Evolutionary conservation across 129 eudicot species (phyloP), one percentile per base, ranked within the genome.

Genomic region (Artemisia annua): DNA sequence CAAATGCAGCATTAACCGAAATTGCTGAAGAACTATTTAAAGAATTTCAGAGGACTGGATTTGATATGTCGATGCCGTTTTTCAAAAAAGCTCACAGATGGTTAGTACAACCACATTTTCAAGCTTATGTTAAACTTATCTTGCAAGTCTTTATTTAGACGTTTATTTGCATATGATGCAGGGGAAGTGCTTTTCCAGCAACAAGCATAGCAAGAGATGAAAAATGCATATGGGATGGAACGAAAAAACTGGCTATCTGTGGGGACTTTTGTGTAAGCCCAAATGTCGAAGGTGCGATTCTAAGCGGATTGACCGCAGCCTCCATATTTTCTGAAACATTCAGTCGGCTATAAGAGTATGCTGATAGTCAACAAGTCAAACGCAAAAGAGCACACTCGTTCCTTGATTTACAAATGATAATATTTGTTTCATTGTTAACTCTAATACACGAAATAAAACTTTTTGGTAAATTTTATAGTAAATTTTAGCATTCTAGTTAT

Each of bases 111-210:
- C 19, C 19, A 17, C 66, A 44, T 22, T n/a, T 55, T 55, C 59
- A 20, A 22, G 20, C 50, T 28, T 28, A 26, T 18, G n/a, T 24
- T 57, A 16, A 17, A 20, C n/a, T 62, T 46, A 11, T 56, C 16
- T 12, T 52, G 57, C 32, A 15, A 7, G n/a, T 43, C 32, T 32
- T 7, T 7, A 7, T 39, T 39, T 39, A 8, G 1, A 8, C 48
- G 48, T 57, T 52, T 63, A 16, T 48, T 59, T 66, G 64, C 44
- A 5, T 63, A 63, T 61, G 24, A 63, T 48, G 32, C 81, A 95
- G 99, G 99, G 99, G 97, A 15, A 78, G 96, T 80, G 97, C 97
- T 52, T 95, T 95, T 79, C 99, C 99, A 57, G 85, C 86, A n/a
- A 73, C 83, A 79, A 85, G 83, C 75, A 76, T 87, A 76, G 89